Evolutionary conservation across 306 rosid species (phyloP).

Genomic region (Citrullus amarus): DNA sequence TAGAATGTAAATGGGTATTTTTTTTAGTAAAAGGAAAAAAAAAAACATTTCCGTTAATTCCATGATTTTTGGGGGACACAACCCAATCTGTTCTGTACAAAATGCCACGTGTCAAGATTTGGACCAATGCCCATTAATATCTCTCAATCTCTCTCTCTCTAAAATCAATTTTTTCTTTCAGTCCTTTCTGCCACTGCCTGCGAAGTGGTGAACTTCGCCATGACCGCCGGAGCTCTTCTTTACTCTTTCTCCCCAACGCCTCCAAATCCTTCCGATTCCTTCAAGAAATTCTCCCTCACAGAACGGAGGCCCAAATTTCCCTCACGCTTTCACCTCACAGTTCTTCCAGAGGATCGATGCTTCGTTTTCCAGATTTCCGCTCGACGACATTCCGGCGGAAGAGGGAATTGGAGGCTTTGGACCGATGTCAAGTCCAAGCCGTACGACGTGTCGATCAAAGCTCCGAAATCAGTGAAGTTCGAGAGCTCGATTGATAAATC

Average conservation of each 20-base stretch:
- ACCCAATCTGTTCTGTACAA: not conserved
- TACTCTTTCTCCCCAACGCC: slow-evolving; percentile 38
- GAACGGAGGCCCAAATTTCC: slow-evolving; percentile 2
- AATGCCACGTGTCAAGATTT: not conserved
- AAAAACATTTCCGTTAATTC: not conserved
- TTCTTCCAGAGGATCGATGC: slow-evolving; percentile 10
- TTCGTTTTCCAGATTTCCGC: slow-evolving; percentile 17
- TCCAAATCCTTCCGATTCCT: slow-evolving; percentile 16
- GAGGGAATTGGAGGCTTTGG: slow-evolving; percentile 31
- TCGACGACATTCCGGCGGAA: slow-evolving; percentile 4
- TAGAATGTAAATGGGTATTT: too few relatives aligned
- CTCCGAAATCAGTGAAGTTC: slow-evolving; percentile 28
- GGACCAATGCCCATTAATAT: not conserved
- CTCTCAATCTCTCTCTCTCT: not conserved
- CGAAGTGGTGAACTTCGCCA: slow-evolving; percentile 15
- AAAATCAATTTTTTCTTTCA: not conserved
- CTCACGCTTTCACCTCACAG: slow-evolving; percentile 5
- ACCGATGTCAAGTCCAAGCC: slow-evolving; percentile 62
- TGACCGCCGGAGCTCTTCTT: slow-evolving; percentile 61
- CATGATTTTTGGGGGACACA: not conserved
- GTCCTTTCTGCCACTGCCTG: not conserved
- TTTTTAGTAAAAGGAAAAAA: too few relatives aligned
- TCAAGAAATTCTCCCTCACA: slow-evolving; percentile 12
- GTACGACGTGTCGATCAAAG: slow-evolving; percentile 21
- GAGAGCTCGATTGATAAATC: slow-evolving; percentile 15